These are phyloP conservation scores for Auricularia cornea DNA, from an alignment of 768 basidiomycete genomes.

Conservation along the genomic window DNA sequence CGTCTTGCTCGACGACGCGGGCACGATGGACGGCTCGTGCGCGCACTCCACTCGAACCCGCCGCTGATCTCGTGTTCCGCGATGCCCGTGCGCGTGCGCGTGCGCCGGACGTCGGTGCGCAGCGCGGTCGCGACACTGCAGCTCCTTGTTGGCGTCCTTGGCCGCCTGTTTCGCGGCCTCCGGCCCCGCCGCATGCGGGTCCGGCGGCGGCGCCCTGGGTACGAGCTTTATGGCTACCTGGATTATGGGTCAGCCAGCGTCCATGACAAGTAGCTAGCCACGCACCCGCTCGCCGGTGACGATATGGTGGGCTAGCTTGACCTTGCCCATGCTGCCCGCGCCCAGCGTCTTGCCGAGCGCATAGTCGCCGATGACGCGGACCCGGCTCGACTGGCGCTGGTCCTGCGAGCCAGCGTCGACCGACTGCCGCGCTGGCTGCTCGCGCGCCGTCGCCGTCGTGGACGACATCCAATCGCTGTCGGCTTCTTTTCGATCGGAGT, in stretches of 20 bases:
- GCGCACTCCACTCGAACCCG: slow-evolving; percentile 97
- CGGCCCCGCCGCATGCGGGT: slow-evolving; percentile 30
- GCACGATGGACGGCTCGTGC: slow-evolving; percentile 86
- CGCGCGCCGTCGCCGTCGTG: not conserved
- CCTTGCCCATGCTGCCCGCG: slow-evolving; percentile 98
- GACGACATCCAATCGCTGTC: not conserved
- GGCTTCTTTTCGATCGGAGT: too few relatives aligned
- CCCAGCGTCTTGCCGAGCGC: slow-evolving; percentile 95
- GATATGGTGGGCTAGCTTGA: slow-evolving; percentile 89
- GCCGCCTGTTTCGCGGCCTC: slow-evolving; percentile 67
- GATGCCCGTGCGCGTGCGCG: slow-evolving; percentile 90
- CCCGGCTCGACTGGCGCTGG: not conserved
- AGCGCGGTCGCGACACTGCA: slow-evolving; percentile 68
- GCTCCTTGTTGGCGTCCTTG: slow-evolving; percentile 94
- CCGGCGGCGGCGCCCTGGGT: slow-evolving; percentile 58
- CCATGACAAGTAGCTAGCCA: slow-evolving; percentile 7
- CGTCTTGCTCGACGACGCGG: not conserved
- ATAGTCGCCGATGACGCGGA: slow-evolving; percentile 81
- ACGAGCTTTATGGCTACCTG: slow-evolving; percentile 99
- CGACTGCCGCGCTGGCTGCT: not conserved
- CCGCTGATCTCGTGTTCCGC: slow-evolving; percentile 84
- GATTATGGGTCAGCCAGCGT: not conserved
- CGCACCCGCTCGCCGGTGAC: slow-evolving; percentile 86
- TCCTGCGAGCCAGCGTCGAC: not conserved
- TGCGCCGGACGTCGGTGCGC: slow-evolving; percentile 75